Conservation (phyloP, 208 protist genomes). For the Trypanosoma theileri region DNA sequence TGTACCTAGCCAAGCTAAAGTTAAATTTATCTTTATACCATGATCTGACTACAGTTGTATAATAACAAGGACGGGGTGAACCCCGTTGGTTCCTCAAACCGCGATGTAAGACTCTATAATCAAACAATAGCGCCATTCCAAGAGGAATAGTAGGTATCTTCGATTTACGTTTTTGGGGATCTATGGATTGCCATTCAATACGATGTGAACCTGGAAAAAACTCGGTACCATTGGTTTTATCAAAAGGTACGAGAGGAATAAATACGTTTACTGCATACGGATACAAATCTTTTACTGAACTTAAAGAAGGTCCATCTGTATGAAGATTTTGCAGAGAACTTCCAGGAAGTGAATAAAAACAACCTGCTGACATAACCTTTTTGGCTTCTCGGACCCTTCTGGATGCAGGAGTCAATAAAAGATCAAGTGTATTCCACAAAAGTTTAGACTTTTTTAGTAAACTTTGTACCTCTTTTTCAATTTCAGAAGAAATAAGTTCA, state of each 20-base stretch:
- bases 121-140: constrained; percentile 55
- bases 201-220: constrained; percentile 50
- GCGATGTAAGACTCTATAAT: constrained; percentile 68
- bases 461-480: constrained; percentile 41
- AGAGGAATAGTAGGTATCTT: constrained; percentile 38
- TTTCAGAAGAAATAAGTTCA: constrained; percentile 56
- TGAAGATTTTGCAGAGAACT: constrained; percentile 53
- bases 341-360: constrained; percentile 61
- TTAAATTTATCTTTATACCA: constrained; percentile 72
- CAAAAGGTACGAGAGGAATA: constrained; percentile 55
- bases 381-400: constrained; percentile 16
- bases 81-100: constrained; percentile 42
- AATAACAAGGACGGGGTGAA: constrained; percentile 52
- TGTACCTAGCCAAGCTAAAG: constrained; percentile 55
- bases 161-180: constrained; percentile 12
- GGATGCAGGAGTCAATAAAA: constrained; percentile 25
- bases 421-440: constrained; percentile 37
- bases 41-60: constrained; percentile 48
- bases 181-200: constrained; percentile 12
- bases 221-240: constrained; percentile 61
- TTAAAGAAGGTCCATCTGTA: constrained; percentile 57
- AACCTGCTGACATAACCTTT: constrained; percentile 60
- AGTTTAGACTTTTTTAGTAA: constrained; percentile 37
- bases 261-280: constrained; percentile 77
- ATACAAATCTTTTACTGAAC: constrained; percentile 45